Evolutionary conservation across 345 rosid genomes (phyloP), one percentile per base, ranked within the genome.

Genomic region (Rhodamnia rubescens): DNA sequence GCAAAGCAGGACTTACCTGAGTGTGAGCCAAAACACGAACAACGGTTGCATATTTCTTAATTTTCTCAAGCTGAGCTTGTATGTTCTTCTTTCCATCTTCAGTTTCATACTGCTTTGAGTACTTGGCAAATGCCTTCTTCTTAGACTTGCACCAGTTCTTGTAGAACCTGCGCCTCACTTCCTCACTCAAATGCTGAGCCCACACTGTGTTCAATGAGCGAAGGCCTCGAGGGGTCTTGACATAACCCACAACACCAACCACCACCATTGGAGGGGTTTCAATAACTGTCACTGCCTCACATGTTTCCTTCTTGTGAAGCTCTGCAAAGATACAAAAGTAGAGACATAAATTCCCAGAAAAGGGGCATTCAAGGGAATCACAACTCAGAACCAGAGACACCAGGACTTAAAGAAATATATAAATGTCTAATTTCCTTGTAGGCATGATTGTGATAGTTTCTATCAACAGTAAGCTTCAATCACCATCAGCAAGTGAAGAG

Each of bases 1-100:
- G 85, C 29, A 83, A 82, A n/a, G 56, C 22, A 29, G 49, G 51
- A 6, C 75, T 8, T 10, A 83, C 98, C 95, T 94, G 98, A 50
- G 98, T 95, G 91, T 95, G 98, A 26, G 96, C 97, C 90, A 95
- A 88, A 59, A 94, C 97, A 75, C 98, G 93, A 84, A 95, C 86
- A 42, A 93, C 92, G 69, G 94, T 83, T 4, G 92, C 91, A 85
- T 95, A 94, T 53, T 94, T 95, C 94, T 95, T 95, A 87, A 95
- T 86, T 87, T 93, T 95, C 91, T 95, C 98, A 55, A 95, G 92
- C 90, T 93, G 97, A 32, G 92, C 59, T 42, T 90, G 87, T 55
- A 94, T 92, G 36, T 84, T 88, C 85, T 92, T 90, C 85, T 89
- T 90, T 50, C 92, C 92, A 4, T 87, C 92, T 24, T 86, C 90